These are phyloP conservation scores for Lepidium didymum DNA, from an alignment of 345 rosid genomes.

Conservation along the genomic window DNA sequence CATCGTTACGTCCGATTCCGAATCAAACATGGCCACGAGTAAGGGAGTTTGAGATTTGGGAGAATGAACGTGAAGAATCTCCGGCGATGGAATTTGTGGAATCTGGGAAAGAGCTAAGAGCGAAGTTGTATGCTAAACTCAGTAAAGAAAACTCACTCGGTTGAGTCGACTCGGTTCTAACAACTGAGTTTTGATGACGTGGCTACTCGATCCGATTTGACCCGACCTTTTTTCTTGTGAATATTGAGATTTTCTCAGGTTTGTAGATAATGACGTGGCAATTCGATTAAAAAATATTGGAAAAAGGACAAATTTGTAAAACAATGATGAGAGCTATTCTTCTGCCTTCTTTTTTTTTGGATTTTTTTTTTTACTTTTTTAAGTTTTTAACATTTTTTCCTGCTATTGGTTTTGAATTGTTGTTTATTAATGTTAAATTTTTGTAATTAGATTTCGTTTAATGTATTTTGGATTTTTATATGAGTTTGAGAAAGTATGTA, in stretches of 20 bases:
- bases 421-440: too few relatives aligned
- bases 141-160: constrained; percentile 47
- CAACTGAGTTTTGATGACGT: not conserved
- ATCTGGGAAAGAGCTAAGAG: constrained; percentile 57
- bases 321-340: too few relatives aligned
- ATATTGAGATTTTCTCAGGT: constrained; percentile 6
- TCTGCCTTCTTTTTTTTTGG: too few relatives aligned
- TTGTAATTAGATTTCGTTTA: too few relatives aligned
- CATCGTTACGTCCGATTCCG: constrained; percentile 26
- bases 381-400: too few relatives aligned
- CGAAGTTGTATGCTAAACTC: constrained; percentile 42
- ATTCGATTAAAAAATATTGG: not conserved
- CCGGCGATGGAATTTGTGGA: constrained; percentile 61
- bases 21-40: constrained; percentile 9
- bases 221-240: not conserved
- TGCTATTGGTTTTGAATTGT: too few relatives aligned
- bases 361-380: too few relatives aligned
- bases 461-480: too few relatives aligned
- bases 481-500: too few relatives aligned
- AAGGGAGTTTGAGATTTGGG: constrained; percentile 32
- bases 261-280: constrained; percentile 4
- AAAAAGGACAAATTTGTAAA: too few relatives aligned
- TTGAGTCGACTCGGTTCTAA: constrained; percentile 6
- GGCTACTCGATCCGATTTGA: not conserved
- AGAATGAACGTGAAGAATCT: constrained; percentile 31